Conservation (phyloP, 768 basidiomycete species). For the Butyriboletus loyo region DNA sequence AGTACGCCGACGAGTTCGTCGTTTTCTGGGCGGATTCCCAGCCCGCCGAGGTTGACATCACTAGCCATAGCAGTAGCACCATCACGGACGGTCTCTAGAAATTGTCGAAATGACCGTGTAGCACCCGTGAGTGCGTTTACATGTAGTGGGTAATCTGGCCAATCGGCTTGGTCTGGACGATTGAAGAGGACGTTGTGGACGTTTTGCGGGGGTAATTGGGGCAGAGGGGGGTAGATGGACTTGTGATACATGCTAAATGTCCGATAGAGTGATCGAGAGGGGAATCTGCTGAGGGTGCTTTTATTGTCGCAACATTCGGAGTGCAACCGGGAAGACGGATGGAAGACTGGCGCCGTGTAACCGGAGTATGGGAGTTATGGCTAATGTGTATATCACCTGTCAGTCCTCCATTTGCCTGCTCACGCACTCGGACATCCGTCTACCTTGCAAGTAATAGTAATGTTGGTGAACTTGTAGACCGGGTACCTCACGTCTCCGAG, state of each 20-base stretch:
- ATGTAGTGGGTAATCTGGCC: conserved; percentile 54
- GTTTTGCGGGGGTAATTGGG: conserved; percentile 49
- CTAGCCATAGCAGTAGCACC: conserved; percentile 55
- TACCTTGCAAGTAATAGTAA: background rate
- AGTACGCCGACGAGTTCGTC: conserved; percentile 67
- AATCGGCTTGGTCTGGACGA: conserved; percentile 50
- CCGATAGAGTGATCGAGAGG: background rate
- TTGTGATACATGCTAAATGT: conserved; percentile 46
- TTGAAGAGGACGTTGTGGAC: conserved; percentile 52
- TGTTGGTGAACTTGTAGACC: background rate
- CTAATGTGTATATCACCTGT: background rate
- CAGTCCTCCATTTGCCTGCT: background rate
- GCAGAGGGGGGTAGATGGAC: conserved; percentile 55
- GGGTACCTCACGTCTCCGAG: background rate
- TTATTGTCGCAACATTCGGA: background rate
- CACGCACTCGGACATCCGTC: background rate
- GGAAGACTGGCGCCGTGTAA: background rate
- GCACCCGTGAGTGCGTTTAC: conserved; percentile 55
- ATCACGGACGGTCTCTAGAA: conserved; percentile 48
- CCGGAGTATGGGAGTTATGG: background rate
- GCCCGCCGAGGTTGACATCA: conserved; percentile 49
- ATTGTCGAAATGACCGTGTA: conserved; percentile 44
- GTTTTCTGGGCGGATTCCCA: conserved; percentile 46
- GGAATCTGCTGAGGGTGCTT: background rate
- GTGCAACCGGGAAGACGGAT: conserved; percentile 3